Conservation (phyloP, 2,329 filamentous ascomycete genomes). For the Chalaropsis ovoidea region DNA sequence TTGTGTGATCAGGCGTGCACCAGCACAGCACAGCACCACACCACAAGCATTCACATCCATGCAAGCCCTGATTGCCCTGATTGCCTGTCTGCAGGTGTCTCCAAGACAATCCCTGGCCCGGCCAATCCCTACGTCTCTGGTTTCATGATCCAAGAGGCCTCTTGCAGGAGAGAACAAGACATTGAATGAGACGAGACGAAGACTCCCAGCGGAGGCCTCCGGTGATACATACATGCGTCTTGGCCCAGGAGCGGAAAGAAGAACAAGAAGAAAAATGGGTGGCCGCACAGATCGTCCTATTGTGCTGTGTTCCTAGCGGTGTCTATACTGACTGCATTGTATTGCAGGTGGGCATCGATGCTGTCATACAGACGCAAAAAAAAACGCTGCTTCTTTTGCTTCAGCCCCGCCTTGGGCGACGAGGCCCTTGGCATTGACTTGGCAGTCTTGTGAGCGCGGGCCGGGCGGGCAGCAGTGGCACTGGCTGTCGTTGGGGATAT, state of each 20-base stretch:
- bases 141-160: conserved; percentile 8
- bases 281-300: not conserved
- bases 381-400: too few relatives aligned
- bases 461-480: not conserved
- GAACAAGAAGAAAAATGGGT: not conserved
- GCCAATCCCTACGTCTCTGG: not conserved
- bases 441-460: not conserved
- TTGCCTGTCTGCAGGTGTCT: not conserved
- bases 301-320: not conserved
- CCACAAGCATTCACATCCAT: not conserved
- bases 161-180: not conserved
- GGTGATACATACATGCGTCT: conserved; percentile 29
- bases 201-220: conserved; percentile 28
- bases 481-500: not conserved
- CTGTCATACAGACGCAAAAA: not conserved
- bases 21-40: not conserved
- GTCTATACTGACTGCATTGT: not conserved
- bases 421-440: not conserved
- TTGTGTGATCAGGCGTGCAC: not conserved
- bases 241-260: conserved; percentile 5
- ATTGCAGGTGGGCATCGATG: not conserved
- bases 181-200: not conserved
- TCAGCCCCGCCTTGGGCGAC: too few relatives aligned
- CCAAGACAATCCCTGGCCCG: not conserved
- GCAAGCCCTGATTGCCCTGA: not conserved